Evolutionary conservation across 2,329 filamentous ascomycete genomes (phyloP).

Genomic region (Xylariales sp.): DNA sequence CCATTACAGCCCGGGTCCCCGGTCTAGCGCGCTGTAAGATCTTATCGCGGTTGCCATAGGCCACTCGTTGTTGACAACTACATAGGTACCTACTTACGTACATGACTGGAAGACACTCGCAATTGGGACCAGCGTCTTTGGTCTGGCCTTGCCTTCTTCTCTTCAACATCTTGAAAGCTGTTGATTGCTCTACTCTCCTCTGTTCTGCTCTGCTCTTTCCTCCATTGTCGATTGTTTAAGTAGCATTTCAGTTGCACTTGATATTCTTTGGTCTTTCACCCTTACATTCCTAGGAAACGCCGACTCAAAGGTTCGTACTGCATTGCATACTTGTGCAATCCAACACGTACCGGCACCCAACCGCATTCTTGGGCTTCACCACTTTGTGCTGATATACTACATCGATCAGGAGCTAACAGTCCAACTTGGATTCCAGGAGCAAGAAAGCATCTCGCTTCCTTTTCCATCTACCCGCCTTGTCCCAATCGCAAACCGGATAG

Average conservation of each 20-base stretch:
- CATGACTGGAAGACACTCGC: too few relatives aligned
- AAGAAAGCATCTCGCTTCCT: background rate
- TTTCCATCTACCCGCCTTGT: background rate
- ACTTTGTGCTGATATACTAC: too few relatives aligned
- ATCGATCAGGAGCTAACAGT: too few relatives aligned
- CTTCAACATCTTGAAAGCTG: too few relatives aligned
- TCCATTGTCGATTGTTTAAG: background rate
- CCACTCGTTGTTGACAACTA: conserved; percentile 23
- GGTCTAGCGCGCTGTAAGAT: conserved; percentile 1
- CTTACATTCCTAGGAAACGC: background rate
- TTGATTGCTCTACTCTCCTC: too few relatives aligned
- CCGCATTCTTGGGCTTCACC: too few relatives aligned
- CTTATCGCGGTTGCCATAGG: conserved; percentile 25
- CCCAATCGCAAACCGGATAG: background rate
- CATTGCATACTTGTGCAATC: too few relatives aligned
- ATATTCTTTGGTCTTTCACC: background rate
- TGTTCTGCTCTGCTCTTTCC: too few relatives aligned
- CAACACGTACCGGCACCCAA: too few relatives aligned
- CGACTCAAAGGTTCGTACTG: background rate
- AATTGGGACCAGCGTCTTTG: too few relatives aligned
- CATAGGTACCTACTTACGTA: too few relatives aligned
- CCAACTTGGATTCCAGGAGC: background rate
- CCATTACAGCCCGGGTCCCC: background rate
- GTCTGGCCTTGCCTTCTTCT: too few relatives aligned
- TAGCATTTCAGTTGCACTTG: background rate